Conservation (phyloP, 2,329 filamentous ascomycete genomes). For the Fusarium caatingaense region DNA sequence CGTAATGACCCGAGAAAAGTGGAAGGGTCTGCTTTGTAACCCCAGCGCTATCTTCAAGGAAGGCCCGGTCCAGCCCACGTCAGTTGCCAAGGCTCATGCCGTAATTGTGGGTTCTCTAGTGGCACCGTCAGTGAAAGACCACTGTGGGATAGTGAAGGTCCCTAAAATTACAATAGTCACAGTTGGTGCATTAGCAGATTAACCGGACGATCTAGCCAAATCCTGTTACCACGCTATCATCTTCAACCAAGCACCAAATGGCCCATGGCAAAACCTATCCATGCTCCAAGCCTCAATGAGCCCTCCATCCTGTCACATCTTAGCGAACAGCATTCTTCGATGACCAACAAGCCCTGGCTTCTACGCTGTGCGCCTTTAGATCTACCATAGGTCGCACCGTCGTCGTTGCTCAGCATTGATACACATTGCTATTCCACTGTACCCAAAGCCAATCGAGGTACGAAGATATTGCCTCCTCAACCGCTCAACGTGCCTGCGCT, state of each 20-base stretch:
- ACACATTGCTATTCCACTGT: constrained; percentile 32
- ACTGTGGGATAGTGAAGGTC: constrained; percentile 22
- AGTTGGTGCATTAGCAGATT: constrained; percentile 4
- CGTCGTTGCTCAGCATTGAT: constrained; percentile 26
- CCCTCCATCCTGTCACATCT: constrained; percentile 42
- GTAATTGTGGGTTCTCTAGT: constrained; percentile 35
- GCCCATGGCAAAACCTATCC: constrained; percentile 46
- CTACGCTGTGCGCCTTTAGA: constrained; percentile 37
- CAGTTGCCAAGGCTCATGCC: constrained; percentile 38
- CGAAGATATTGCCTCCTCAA: constrained; percentile 35
- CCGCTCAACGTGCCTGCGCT: constrained; percentile 27
- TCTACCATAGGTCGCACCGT: constrained; percentile 24
- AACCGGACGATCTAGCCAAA: fast-evolving
- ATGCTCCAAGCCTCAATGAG: constrained; percentile 46
- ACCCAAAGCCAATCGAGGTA: constrained; percentile 26
- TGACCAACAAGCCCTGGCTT: constrained; percentile 36
- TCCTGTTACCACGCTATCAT: constrained; percentile 6
- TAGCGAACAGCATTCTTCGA: constrained; percentile 36
- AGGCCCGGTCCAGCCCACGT: constrained; percentile 32
- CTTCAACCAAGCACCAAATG: constrained; percentile 28
- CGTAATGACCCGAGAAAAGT: constrained; percentile 39
- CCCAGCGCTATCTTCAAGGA: constrained; percentile 19
- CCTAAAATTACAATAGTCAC: constrained; percentile 16
- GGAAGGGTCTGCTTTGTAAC: constrained; percentile 37
- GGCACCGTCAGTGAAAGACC: constrained; percentile 31